Base-by-base conservation (phyloP, 805 yeast genomes). In the Candida oleophila region DNA sequence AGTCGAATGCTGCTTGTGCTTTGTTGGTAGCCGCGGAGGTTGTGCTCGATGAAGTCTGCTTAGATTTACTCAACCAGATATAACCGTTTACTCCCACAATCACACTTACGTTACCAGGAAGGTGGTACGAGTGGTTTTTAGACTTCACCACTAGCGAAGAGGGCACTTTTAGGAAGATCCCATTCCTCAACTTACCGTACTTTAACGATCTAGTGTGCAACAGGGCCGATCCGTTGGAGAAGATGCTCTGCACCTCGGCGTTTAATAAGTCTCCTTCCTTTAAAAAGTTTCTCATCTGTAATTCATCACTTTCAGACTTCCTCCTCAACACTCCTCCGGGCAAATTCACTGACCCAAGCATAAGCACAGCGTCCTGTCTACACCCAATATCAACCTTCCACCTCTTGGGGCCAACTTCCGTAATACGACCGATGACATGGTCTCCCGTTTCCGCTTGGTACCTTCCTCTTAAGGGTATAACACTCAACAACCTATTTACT, bases 331-430 rank as follows among this genome's bases (percentile, higher is more conserved):
- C 87, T 46, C 99, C 99, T 45, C 99, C 99, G 1, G 99, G 99
- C 51, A 94, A 75, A 64, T 94, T 94, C 18, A 94, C 96, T 1
- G 97, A 89, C 11, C 99, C 99, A 47, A 95, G 76, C 89, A 89
- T 85, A 50, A 94, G 69, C 0, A 89, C 84, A 0, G 97, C 98
- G 61, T 90, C 92, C 59, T 89, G 96, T 58, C 83, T 85, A n/a
- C 89, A 89, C 22, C 98, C 98, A 52, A 94, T 89, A 57, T 92
- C 97, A 14, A 94, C 98, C 61, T 86, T 89, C 99, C 99, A 94
- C 56, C 98, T 75, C 61, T 85, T 88, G 52, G 86, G 87, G 1
- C 96, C 96, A 4, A 92, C 97, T 57, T 94, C 98, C 1, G 94
- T 85, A 54, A 94, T 85, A 51, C 99, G 74, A 1, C 99, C 99